Evolutionary conservation across 139 green algal genomes (phyloP), one percentile per base, ranked within the genome.

Genomic region (Gonium pectorale): DNA sequence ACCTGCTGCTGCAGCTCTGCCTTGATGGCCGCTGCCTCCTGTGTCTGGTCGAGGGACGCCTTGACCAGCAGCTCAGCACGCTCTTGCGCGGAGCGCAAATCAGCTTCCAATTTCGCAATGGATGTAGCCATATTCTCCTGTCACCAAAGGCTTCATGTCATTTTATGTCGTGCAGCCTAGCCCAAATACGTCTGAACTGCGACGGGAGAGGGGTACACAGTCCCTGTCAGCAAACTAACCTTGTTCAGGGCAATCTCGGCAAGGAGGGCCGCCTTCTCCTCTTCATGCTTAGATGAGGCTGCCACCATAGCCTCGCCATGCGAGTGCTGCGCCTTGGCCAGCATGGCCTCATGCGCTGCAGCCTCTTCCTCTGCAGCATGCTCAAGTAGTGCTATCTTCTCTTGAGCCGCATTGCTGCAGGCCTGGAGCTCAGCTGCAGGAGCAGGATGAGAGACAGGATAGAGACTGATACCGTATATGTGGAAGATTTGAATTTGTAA

Each of bases 351-450:
- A 11, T 70, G 56, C 37, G 72, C 69, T 0, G 59, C 69, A 46
- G 69, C 69, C 19, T 83, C 38, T 31, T 77, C 68, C 69, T 96
- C 92, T 22, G 85, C 77, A 38, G 87, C 87, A 74, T 96, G 89
- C 89, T 98, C 95, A 33, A 98, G 87, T 22, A 89, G 86, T 0
- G 80, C 64, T 9, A 96, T 90, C 44, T 90, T 83, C 85, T 95
- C 92, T 19, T 88, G 80, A 1, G 93, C 94, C 29, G 93, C 91
- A 27, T 92, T 80, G 1, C 84, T 88, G 60, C 95, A 97, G 0
- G 92, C 90, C 70, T 94, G 88, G 26, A 90, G 87, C 79, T 97
- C 94, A 27, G 67, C 94, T 95, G 93, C 86, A 80, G 13, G n/a
- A 81, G 9, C 54, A 37, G 2, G 52, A 33, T n/a, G n/a, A n/a